phyloP scores from a whole-genome alignment of 2,329 filamentous ascomycete genomes.

The Sporothrix dimorphospora region DNA sequence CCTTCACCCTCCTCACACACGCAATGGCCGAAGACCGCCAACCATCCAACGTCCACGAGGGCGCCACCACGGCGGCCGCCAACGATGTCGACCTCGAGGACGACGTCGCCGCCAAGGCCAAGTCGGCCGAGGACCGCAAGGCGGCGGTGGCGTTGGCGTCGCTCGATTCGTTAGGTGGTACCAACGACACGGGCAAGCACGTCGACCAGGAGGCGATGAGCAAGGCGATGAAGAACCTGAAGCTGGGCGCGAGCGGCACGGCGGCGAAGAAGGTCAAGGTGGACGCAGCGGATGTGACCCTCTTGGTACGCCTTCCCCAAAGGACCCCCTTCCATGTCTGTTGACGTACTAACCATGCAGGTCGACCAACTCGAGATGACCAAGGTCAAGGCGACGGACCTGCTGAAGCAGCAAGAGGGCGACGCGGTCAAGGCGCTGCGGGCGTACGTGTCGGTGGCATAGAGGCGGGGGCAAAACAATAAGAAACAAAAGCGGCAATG shows the following conservation, averaged over 20 bases:
- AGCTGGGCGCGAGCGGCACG: slow-evolving; percentile 43
- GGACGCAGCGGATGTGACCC: slow-evolving; percentile 68
- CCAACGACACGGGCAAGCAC: slow-evolving; percentile 55
- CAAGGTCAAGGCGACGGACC: slow-evolving; percentile 73
- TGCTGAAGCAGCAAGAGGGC: slow-evolving; percentile 72
- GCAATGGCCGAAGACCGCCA: slow-evolving; percentile 62
- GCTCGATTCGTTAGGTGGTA: slow-evolving; percentile 59
- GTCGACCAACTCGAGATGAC: slow-evolving; percentile 72
- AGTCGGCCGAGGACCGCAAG: slow-evolving; percentile 76
- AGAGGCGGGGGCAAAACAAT: background rate
- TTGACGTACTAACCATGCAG: slow-evolving; percentile 42
- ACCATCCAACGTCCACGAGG: slow-evolving; percentile 60
- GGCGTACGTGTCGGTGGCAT: slow-evolving; percentile 50
- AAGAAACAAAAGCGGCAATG: background rate
- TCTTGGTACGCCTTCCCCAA: slow-evolving; percentile 61
- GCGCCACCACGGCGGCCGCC: slow-evolving; percentile 59
- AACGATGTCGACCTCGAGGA: slow-evolving; percentile 64
- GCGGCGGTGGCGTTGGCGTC: slow-evolving; percentile 72
- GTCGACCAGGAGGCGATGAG: slow-evolving; percentile 71
- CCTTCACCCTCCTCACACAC: background rate
- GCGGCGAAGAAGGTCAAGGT: slow-evolving; percentile 69
- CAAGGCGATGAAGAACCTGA: slow-evolving; percentile 71
- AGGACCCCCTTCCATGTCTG: background rate
- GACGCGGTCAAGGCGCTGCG: slow-evolving; percentile 68
- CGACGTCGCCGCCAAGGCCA: slow-evolving; percentile 54